phyloP scores from a whole-genome alignment of 768 basidiomycete genomes.

The Collybiopsis luxurians region DNA sequence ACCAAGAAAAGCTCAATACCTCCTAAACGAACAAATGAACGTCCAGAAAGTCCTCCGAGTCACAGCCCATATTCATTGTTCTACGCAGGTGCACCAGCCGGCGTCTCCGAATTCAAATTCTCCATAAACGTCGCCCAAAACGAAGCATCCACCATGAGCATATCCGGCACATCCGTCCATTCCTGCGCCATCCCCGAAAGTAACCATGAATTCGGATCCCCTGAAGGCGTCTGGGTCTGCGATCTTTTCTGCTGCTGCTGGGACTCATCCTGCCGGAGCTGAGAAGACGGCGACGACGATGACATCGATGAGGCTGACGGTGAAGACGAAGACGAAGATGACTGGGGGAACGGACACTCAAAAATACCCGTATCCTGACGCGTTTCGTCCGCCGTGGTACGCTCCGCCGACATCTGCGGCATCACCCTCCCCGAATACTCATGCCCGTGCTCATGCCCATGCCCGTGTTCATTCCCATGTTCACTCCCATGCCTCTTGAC shows the following conservation, averaged over 20 bases:
- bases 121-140: slow-evolving; percentile 43
- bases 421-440: not conserved
- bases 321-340: too few relatives aligned
- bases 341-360: too few relatives aligned
- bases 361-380: not conserved
- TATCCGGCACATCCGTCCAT: slow-evolving; percentile 20
- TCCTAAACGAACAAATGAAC: too few relatives aligned
- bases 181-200: not conserved
- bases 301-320: too few relatives aligned
- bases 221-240: not conserved
- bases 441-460: too few relatives aligned
- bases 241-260: not conserved
- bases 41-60: too few relatives aligned
- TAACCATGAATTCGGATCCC: not conserved
- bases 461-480: too few relatives aligned
- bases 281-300: not conserved
- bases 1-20: too few relatives aligned
- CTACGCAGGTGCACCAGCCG: not conserved
- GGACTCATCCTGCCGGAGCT: not conserved
- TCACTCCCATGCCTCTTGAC: slow-evolving; percentile 11
- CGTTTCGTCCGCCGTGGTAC: not conserved
- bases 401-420: slow-evolving; percentile 6
- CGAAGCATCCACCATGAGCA: slow-evolving; percentile 39
- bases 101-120: slow-evolving; percentile 17
- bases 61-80: not conserved